A percentile compares a stretch with the other conserved stretches of the same genome.
Conservation (phyloP, 768 basidiomycete genomes). For the Lactarius pseudohatsudake region DNA sequence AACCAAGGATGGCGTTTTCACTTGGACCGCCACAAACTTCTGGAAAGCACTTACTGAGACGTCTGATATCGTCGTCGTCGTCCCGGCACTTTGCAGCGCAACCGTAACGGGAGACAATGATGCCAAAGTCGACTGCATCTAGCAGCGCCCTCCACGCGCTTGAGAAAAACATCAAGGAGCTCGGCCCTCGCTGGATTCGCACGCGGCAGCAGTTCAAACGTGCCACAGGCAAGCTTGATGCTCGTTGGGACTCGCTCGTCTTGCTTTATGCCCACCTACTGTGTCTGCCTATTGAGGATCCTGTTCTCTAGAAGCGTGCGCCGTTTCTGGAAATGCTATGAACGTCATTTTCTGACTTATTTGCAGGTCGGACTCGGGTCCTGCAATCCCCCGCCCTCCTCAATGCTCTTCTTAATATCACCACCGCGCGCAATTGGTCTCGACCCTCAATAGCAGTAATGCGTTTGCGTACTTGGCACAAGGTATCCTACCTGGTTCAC, state of each 20-base stretch:
- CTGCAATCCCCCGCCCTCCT: conserved; percentile 73
- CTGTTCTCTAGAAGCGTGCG: conserved; percentile 61
- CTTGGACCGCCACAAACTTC: conserved; percentile 77
- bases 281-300: conserved; percentile 53
- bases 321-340: not conserved
- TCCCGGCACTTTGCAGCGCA: conserved; percentile 69
- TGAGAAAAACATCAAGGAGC: conserved; percentile 50
- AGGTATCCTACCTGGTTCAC: conserved; percentile 64
- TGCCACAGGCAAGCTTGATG: conserved; percentile 37
- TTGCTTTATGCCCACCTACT: conserved; percentile 85
- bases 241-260: conserved; percentile 59
- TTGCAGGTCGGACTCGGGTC: conserved; percentile 66
- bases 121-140: conserved; percentile 32
- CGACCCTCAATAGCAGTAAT: conserved; percentile 72
- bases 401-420: conserved; percentile 78
- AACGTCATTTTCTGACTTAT: conserved; percentile 5
- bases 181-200: conserved; percentile 56
- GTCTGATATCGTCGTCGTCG: conserved; percentile 66
- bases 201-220: conserved; percentile 44
- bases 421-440: conserved; percentile 88
- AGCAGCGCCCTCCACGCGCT: conserved; percentile 45
- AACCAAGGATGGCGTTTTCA: conserved; percentile 90
- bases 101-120: conserved; percentile 57
- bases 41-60: conserved; percentile 85
- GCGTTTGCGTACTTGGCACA: conserved; percentile 81